These are phyloP conservation scores for Orychophragmus violaceus DNA, from an alignment of 345 rosid genomes.

Conservation along the genomic window DNA sequence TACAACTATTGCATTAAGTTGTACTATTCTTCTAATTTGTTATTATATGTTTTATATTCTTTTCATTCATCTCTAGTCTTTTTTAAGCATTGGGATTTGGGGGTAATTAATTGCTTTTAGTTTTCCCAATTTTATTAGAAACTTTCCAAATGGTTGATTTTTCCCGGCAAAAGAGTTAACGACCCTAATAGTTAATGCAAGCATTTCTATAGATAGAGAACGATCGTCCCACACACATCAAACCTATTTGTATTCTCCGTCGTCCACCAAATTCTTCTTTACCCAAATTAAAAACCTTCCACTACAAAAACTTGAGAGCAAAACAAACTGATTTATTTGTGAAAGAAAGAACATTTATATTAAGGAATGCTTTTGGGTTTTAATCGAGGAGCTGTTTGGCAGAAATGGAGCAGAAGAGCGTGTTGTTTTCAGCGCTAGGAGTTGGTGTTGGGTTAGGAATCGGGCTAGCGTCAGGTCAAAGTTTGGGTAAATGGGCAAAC, in stretches of 20 bases:
- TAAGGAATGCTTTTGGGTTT: conserved; percentile 22
- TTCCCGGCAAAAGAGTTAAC: conserved; percentile 17
- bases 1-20: background rate
- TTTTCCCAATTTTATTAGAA: background rate
- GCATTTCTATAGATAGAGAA: conserved; percentile 19
- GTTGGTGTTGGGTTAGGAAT: conserved; percentile 85
- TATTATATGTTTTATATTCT: too few species aligned
- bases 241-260: conserved; percentile 19
- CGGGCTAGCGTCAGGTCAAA: conserved; percentile 76
- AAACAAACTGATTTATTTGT: conserved; percentile 3
- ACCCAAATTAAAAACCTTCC: background rate
- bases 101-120: background rate
- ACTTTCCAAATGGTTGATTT: background rate
- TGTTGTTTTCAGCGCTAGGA: conserved; percentile 70
- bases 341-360: background rate
- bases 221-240: conserved; percentile 20
- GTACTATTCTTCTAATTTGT: background rate
- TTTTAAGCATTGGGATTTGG: background rate
- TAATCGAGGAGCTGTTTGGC: background rate
- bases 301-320: conserved; percentile 17
- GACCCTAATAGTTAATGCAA: conserved; percentile 19
- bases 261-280: conserved; percentile 22
- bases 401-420: conserved; percentile 33
- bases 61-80: too few species aligned
- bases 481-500: conserved; percentile 53